Percentiles rank a stretch among this genome's conserved stretches.
Evolutionary conservation across 2,329 filamentous ascomycete species (phyloP).

Genomic region (Calycina herbarum): DNA sequence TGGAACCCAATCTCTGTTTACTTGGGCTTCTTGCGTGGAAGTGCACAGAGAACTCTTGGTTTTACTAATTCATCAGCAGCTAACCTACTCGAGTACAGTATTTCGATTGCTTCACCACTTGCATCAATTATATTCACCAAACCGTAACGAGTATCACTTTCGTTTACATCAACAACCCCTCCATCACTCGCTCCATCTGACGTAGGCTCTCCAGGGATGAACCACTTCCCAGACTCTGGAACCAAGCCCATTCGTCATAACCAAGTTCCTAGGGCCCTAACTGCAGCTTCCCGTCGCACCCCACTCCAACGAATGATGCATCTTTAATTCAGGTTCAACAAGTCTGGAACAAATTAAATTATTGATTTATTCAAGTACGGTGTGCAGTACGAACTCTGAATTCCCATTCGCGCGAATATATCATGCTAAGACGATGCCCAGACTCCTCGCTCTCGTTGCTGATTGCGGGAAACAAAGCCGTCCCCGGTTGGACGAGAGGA

Average conservation of each 20-base stretch:
- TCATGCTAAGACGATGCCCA: neutral
- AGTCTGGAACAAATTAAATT: neutral
- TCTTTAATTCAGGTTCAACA: neutral
- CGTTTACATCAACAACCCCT: neutral
- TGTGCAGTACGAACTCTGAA: neutral
- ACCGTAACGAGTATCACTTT: neutral
- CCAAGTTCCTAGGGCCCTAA: neutral
- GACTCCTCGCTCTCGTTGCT: neutral
- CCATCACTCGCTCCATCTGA: neutral
- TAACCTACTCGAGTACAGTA: neutral
- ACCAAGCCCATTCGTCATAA: conserved; percentile 6
- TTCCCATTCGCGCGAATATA: neutral
- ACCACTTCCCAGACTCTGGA: neutral
- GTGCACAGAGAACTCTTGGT: neutral
- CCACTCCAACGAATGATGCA: neutral
- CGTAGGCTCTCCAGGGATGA: neutral
- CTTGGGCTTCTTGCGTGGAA: neutral
- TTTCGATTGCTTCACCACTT: neutral
- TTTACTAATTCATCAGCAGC: neutral
- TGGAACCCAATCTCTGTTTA: neutral
- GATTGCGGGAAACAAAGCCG: neutral
- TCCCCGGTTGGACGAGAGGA: neutral
- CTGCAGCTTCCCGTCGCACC: neutral
- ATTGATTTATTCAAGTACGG: neutral
- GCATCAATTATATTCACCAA: neutral